phyloP scores from a whole-genome alignment of 768 basidiomycete genomes.

The Naganishia vaughanmartiniae region DNA sequence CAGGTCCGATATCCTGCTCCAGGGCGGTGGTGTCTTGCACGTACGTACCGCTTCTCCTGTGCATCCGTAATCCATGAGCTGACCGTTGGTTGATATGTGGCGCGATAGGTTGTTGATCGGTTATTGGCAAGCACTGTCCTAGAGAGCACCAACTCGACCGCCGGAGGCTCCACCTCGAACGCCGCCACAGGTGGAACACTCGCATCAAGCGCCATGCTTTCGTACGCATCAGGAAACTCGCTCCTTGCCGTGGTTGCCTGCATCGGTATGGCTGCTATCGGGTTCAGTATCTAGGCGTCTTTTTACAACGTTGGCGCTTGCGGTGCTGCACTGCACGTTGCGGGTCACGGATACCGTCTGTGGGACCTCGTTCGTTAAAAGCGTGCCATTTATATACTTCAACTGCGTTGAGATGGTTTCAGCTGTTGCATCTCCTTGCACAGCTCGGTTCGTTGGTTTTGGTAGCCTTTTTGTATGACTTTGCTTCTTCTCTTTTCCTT shows the following conservation, averaged over 20 bases:
- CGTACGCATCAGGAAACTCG: neutral
- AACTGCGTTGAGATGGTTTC: constrained; percentile 5
- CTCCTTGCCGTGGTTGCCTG: neutral
- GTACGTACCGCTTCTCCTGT: constrained; percentile 12
- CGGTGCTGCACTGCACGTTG: neutral
- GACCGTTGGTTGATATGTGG: no score
- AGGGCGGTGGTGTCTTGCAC: constrained; percentile 33
- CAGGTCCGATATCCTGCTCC: constrained; percentile 29
- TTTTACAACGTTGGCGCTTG: no score
- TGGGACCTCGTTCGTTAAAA: no score
- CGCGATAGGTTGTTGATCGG: constrained; percentile 21
- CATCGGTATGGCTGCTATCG: constrained; percentile 1
- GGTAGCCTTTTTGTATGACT: neutral
- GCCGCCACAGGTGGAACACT: constrained; percentile 2
- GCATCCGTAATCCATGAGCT: no score
- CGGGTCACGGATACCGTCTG: neutral
- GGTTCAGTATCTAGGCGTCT: constrained; percentile 1
- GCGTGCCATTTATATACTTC: neutral
- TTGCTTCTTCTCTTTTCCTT: neutral
- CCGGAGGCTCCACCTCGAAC: neutral
- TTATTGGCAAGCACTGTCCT: constrained; percentile 16
- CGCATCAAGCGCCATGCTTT: neutral
- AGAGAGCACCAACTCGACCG: neutral
- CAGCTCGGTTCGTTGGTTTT: neutral
- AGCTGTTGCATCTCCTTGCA: neutral